Conservation (phyloP, 129 eudicot species). For the Sambucus nigra region DNA sequence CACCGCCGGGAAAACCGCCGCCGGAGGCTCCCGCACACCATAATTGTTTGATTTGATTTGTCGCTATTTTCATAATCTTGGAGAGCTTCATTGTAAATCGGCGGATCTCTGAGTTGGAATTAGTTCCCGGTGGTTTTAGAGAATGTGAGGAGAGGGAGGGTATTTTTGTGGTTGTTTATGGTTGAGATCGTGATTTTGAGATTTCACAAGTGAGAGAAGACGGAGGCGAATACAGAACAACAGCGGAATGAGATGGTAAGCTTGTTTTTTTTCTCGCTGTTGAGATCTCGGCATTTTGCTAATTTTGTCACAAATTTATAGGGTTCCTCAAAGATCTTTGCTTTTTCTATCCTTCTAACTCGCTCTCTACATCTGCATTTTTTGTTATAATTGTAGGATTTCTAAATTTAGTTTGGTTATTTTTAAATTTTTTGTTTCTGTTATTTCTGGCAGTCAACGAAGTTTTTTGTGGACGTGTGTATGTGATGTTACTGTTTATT, state of each 20-base stretch:
- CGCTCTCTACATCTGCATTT: no score
- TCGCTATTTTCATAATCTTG: neutral
- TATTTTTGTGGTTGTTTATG: slow-evolving; percentile 4
- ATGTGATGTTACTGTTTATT: neutral
- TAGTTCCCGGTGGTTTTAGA: slow-evolving; percentile 13
- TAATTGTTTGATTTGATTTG: slow-evolving; percentile 4
- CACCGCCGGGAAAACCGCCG: slow-evolving; percentile 13
- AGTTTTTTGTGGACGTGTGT: slow-evolving; percentile 8
- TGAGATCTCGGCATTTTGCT: slow-evolving; percentile 36
- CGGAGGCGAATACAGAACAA: slow-evolving; percentile 43
- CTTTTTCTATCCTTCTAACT: neutral
- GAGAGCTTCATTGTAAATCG: slow-evolving; percentile 14
- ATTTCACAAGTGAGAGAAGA: slow-evolving; percentile 31
- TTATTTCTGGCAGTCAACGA: slow-evolving; percentile 7
- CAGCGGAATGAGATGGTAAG: slow-evolving; percentile 69
- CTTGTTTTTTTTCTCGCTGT: slow-evolving; percentile 1
- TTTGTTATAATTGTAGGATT: neutral
- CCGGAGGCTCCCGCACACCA: slow-evolving; percentile 3
- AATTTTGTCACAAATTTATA: neutral
- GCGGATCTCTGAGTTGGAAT: slow-evolving; percentile 42
- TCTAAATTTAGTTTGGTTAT: neutral
- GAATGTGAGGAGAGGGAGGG: slow-evolving; percentile 50
- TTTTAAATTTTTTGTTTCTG: neutral
- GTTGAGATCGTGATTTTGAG: slow-evolving; percentile 40
- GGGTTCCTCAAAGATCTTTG: neutral